Percentiles rank a stretch among this genome's conserved stretches.
Evolutionary conservation across 177 flowering plant species (phyloP).

Genomic region (Vitis hybrid): DNA sequence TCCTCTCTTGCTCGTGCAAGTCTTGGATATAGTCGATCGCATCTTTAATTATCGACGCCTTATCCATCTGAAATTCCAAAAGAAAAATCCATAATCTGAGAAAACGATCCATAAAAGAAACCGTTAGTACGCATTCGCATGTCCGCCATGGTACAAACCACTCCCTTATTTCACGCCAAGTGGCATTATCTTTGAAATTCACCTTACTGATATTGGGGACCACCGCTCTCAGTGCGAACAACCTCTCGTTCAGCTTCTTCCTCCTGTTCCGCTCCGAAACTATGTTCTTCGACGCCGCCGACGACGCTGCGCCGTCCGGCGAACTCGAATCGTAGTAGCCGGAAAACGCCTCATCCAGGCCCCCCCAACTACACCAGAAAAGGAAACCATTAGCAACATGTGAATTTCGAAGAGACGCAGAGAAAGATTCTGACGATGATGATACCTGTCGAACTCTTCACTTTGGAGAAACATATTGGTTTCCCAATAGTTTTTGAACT

Average conservation of each 20-base stretch:
- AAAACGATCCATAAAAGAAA: slow-evolving; percentile 4
- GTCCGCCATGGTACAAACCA: too few relatives aligned
- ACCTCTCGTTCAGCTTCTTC: slow-evolving; percentile 78
- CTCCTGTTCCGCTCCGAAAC: slow-evolving; percentile 84
- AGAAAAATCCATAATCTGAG: neutral
- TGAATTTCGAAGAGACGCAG: neutral
- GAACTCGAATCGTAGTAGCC: slow-evolving; percentile 82
- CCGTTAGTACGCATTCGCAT: neutral
- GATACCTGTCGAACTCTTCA: slow-evolving; percentile 54
- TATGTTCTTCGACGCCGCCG: slow-evolving; percentile 68
- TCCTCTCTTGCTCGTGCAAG: slow-evolving; percentile 63
- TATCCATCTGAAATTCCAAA: slow-evolving; percentile 63
- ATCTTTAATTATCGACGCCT: slow-evolving; percentile 84
- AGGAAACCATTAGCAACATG: neutral
- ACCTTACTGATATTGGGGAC: slow-evolving; percentile 93
- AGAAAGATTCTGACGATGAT: neutral
- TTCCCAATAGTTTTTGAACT: slow-evolving; percentile 56
- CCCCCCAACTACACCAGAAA: slow-evolving; percentile 42
- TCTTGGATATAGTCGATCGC: slow-evolving; percentile 78
- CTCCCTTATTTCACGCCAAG: too few relatives aligned
- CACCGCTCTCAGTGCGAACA: slow-evolving; percentile 80
- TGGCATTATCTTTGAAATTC: neutral
- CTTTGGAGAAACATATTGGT: slow-evolving; percentile 52
- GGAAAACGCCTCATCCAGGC: slow-evolving; percentile 55
- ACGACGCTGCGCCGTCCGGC: slow-evolving; percentile 69